These are phyloP conservation scores for Chaetomium cochliodes DNA, from an alignment of 495 filamentous ascomycete genomes.

Conservation along the genomic window DNA sequence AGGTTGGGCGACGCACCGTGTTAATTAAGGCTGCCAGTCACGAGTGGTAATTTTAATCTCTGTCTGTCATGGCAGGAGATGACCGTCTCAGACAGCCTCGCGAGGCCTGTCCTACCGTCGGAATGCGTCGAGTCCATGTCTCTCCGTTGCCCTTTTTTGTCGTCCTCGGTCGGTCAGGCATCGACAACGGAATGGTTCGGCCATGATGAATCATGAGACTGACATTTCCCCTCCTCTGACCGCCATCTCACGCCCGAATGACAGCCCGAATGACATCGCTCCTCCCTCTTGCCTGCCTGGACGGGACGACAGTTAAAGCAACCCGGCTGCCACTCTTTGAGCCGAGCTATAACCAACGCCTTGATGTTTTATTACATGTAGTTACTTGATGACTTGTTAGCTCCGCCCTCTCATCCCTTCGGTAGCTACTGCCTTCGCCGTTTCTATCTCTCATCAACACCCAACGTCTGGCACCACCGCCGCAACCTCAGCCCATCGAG, in stretches of 20 bases:
- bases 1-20: constrained; percentile 4
- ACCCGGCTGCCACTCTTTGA: neutral
- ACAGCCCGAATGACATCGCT: too few species aligned
- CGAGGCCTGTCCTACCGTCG: neutral
- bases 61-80: neutral
- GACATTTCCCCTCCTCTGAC: neutral
- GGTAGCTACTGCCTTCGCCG: too few species aligned
- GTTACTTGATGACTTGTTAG: too few species aligned
- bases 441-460: neutral
- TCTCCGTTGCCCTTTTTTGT: neutral
- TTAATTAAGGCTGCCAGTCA: neutral
- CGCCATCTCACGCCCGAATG: too few species aligned
- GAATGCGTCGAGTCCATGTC: neutral
- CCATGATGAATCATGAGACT: neutral
- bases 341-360: neutral
- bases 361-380: too few species aligned
- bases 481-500: neutral
- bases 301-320: neutral
- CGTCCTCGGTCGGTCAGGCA: too few species aligned
- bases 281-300: neutral
- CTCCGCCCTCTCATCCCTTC: too few species aligned
- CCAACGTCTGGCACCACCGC: too few species aligned
- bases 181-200: neutral
- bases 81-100: constrained; percentile 2
- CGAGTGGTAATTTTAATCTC: neutral